A percentile compares a stretch with the other conserved stretches of the same genome.
phyloP scores from a whole-genome alignment of 2,329 filamentous ascomycete genomes.

The Acrocalymma vagum region DNA sequence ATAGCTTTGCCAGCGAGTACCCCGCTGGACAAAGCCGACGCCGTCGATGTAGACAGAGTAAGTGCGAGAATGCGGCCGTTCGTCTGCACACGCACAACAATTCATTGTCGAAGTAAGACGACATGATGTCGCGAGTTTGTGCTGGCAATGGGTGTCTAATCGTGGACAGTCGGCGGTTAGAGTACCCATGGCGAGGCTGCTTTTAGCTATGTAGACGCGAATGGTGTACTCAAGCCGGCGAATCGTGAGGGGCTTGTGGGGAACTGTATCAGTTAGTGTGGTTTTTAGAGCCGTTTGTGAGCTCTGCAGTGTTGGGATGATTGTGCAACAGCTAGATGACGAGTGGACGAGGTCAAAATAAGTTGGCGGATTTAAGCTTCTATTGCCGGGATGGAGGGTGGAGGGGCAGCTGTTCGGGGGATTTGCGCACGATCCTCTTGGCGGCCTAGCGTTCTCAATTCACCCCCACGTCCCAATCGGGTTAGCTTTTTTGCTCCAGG shows the following conservation, averaged over 20 bases:
- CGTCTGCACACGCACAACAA: constrained; percentile 53
- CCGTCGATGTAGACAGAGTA: constrained; percentile 60
- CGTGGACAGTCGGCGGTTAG: constrained; percentile 48
- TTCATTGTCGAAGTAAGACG: constrained; percentile 49
- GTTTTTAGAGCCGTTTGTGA: no score
- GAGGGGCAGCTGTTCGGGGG: constrained; percentile 36
- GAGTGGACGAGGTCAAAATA: no score
- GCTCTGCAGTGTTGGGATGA: no score
- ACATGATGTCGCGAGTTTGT: constrained; percentile 54
- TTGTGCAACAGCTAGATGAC: no score
- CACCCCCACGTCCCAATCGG: no score
- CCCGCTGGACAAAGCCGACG: constrained; percentile 58
- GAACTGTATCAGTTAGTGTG: no score
- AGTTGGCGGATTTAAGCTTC: background rate
- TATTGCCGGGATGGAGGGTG: background rate
- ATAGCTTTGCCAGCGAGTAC: constrained; percentile 59
- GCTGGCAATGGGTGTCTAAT: constrained; percentile 47
- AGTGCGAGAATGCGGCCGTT: constrained; percentile 50
- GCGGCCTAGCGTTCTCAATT: no score
- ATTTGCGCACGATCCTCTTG: no score
- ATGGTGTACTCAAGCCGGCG: no score
- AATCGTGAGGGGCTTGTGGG: no score
- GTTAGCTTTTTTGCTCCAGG: no score
- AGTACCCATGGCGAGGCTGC: constrained; percentile 42
- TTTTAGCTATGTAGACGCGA: no score